A percentile compares a stretch with the other conserved stretches of the same genome.
These are phyloP conservation scores for Penicillium janthinellum DNA, from an alignment of 2,329 filamentous ascomycete genomes.

Conservation along the genomic window DNA sequence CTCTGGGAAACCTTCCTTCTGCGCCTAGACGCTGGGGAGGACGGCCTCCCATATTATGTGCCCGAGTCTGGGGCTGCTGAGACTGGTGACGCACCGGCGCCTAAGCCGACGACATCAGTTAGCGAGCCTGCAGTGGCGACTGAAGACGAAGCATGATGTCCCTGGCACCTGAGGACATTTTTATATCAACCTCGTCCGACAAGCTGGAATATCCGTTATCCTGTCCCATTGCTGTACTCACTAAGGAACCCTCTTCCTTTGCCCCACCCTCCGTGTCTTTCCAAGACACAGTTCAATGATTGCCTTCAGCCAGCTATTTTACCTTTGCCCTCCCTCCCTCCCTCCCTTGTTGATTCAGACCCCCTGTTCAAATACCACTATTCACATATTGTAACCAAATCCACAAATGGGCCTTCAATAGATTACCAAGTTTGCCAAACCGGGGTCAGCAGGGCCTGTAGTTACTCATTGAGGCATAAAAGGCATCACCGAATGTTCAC, in stretches of 20 bases:
- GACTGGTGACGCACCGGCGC: slow-evolving; percentile 19
- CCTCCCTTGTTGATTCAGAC: slow-evolving; percentile 5
- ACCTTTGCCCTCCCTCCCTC: not conserved
- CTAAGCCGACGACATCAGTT: slow-evolving; percentile 21
- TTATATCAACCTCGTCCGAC: not conserved
- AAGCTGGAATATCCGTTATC: not conserved
- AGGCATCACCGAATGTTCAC: too few species aligned
- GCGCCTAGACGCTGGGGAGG: slow-evolving; percentile 92
- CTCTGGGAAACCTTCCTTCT: slow-evolving; percentile 98
- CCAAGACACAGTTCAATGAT: slow-evolving; percentile 9
- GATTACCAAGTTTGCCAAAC: not conserved
- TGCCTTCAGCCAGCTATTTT: slow-evolving; percentile 14
- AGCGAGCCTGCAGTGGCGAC: slow-evolving; percentile 12
- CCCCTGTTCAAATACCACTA: slow-evolving; percentile 20
- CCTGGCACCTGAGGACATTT: not conserved
- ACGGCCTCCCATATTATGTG: slow-evolving; percentile 58
- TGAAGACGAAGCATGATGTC: slow-evolving; percentile 19
- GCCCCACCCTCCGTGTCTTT: slow-evolving; percentile 2
- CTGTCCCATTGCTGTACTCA: slow-evolving; percentile 7
- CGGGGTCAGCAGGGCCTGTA: not conserved
- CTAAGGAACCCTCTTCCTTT: not conserved
- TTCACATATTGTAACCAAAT: slow-evolving; percentile 22
- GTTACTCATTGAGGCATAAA: not conserved
- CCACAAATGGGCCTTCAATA: not conserved
- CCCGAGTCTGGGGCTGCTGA: slow-evolving; percentile 28